Evolutionary conservation across 345 rosid species (phyloP).

Genomic region (Gossypium turneri): DNA sequence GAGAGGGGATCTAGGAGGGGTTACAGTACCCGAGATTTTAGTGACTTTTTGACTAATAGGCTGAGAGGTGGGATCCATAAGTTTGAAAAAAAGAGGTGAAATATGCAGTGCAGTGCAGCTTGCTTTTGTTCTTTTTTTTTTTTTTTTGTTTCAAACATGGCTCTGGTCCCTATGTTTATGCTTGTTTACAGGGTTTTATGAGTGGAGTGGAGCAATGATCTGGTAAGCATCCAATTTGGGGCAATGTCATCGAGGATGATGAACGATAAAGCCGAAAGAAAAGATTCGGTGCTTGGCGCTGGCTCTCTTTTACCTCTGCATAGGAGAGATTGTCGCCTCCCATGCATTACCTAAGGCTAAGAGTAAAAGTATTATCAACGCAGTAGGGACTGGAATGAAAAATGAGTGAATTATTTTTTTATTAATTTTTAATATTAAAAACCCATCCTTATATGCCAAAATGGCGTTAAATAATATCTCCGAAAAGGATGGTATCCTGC

Average conservation of each 20-base stretch:
- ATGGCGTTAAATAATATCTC: too few species aligned
- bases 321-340: too few species aligned
- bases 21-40: conserved; percentile 10
- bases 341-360: too few species aligned
- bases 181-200: neutral
- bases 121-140: neutral
- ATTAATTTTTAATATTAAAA: too few species aligned
- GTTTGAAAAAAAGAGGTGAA: conserved; percentile 13
- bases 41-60: conserved; percentile 30
- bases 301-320: too few species aligned
- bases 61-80: conserved; percentile 27
- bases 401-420: too few species aligned
- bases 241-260: neutral
- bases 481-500: too few species aligned
- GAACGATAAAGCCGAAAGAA: too few species aligned
- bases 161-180: neutral
- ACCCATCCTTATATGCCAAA: too few species aligned
- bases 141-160: neutral
- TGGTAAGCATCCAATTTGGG: neutral
- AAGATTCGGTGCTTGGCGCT: too few species aligned
- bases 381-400: too few species aligned
- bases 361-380: too few species aligned
- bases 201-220: neutral
- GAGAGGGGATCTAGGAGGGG: neutral
- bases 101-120: neutral